phyloP scores from a whole-genome alignment of 345 rosid genomes.

The Lepidium africanum region DNA sequence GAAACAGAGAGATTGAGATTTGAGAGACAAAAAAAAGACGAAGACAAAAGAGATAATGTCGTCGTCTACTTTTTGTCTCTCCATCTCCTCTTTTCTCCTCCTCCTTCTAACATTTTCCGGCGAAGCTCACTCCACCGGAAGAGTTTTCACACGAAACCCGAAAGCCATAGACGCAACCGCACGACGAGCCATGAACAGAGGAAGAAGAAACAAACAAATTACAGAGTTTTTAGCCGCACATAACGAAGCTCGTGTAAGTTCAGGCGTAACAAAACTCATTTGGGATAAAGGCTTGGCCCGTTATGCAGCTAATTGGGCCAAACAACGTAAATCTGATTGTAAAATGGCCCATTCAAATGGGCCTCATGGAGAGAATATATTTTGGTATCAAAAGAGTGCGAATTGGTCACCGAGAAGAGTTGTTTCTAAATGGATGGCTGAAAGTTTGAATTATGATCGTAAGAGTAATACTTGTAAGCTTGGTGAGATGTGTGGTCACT shows the following conservation, averaged over 20 bases:
- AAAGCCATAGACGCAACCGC: background rate
- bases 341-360: conserved; percentile 37
- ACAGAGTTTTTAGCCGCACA: conserved; percentile 33
- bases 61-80: conserved; percentile 4
- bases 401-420: conserved; percentile 32
- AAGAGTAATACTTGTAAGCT: conserved; percentile 1
- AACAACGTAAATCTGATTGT: conserved; percentile 30
- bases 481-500: conserved; percentile 45
- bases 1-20: background rate
- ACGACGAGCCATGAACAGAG: conserved; percentile 2
- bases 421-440: conserved; percentile 35
- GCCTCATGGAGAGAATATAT: conserved; percentile 41
- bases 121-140: background rate
- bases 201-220: background rate
- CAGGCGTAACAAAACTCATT: conserved; percentile 20
- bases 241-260: conserved; percentile 20
- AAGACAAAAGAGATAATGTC: conserved; percentile 15
- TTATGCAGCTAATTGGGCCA: conserved; percentile 17
- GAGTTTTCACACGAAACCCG: background rate
- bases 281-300: conserved; percentile 38
- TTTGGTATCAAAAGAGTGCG: conserved; percentile 29
- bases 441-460: conserved; percentile 18
- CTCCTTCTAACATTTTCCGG: background rate
- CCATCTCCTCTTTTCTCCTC: background rate
- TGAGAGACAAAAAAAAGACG: conserved; percentile 10